Evolutionary conservation across 148 eudicot species (phyloP).

Genomic region (Mesembryanthemum crystallinum): DNA sequence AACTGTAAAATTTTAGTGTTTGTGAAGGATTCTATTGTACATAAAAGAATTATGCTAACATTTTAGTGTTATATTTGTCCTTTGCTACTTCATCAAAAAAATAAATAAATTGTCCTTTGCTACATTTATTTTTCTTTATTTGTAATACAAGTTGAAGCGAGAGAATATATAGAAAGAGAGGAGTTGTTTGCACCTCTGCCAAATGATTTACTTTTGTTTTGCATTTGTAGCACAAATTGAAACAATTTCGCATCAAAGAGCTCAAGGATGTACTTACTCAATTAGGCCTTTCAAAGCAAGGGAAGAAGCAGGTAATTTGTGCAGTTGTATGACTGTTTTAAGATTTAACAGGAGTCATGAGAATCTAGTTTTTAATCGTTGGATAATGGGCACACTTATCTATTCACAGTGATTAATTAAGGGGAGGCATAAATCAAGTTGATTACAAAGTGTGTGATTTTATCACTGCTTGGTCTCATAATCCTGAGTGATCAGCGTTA

Average conservation of each 20-base stretch:
- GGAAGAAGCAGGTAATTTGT: conserved; percentile 44
- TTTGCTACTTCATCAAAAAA: too few relatives aligned
- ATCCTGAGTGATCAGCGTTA: neutral
- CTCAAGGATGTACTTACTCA: conserved; percentile 44
- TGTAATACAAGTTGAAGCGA: too few relatives aligned
- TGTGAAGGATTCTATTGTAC: neutral
- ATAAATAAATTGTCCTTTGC: too few relatives aligned
- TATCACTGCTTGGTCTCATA: neutral
- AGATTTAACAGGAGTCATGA: neutral
- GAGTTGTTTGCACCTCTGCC: neutral
- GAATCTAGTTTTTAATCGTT: too few relatives aligned
- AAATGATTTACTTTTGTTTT: neutral
- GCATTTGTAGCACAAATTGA: conserved; percentile 32
- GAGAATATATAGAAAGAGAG: neutral
- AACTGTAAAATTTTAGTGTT: neutral
- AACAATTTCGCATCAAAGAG: conserved; percentile 41
- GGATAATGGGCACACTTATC: neutral
- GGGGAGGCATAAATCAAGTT: too few relatives aligned
- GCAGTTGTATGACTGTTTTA: neutral
- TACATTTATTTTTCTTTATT: too few relatives aligned
- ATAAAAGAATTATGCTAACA: too few relatives aligned
- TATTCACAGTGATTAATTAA: neutral
- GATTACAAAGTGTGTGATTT: too few relatives aligned
- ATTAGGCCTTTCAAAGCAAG: conserved; percentile 46
- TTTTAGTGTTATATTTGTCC: neutral